These are phyloP conservation scores for Epicoccum nigrum DNA, from an alignment of 2,329 filamentous ascomycete genomes.

Conservation along the genomic window DNA sequence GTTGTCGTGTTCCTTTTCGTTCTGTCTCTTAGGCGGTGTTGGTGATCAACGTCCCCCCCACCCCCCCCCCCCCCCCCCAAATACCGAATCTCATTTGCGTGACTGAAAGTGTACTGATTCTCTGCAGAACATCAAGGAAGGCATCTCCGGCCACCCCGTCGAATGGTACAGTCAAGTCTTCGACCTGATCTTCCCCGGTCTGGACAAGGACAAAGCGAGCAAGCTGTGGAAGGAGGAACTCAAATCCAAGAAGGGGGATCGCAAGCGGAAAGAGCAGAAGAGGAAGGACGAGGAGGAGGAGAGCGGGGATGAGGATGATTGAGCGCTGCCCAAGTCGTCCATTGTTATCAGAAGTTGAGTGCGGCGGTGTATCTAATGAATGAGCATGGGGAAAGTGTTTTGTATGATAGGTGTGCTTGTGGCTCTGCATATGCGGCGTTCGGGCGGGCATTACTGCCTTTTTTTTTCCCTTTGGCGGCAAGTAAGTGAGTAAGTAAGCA, in stretches of 20 bases:
- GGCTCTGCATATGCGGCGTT: constrained; percentile 12
- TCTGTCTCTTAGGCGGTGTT: no score
- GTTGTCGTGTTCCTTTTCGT: no score
- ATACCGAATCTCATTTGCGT: no score
- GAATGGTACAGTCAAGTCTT: constrained; percentile 96
- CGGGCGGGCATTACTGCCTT: no score
- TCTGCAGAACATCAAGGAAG: constrained; percentile 96
- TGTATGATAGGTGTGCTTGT: constrained; percentile 7
- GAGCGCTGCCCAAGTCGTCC: no score
- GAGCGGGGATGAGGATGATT: constrained; percentile 42
- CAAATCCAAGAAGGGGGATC: constrained; percentile 44
- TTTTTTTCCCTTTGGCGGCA: no score
- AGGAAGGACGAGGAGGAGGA: constrained; percentile 56
- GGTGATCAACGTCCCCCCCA: no score
- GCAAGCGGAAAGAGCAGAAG: constrained; percentile 43
- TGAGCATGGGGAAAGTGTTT: background rate
- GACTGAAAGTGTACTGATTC: no score
- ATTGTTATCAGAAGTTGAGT: no score
- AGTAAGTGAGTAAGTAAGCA: no score
- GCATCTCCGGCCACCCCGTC: constrained; percentile 88
- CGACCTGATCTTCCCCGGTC: constrained; percentile 81
- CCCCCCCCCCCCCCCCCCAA: no score
- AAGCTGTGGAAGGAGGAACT: constrained; percentile 71
- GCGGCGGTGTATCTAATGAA: no score
- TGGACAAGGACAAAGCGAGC: constrained; percentile 77